Evolutionary conservation across 352 stramenopile genomes (phyloP), one percentile per base, ranked within the genome.

Genomic region (Pythium utonaiense): DNA sequence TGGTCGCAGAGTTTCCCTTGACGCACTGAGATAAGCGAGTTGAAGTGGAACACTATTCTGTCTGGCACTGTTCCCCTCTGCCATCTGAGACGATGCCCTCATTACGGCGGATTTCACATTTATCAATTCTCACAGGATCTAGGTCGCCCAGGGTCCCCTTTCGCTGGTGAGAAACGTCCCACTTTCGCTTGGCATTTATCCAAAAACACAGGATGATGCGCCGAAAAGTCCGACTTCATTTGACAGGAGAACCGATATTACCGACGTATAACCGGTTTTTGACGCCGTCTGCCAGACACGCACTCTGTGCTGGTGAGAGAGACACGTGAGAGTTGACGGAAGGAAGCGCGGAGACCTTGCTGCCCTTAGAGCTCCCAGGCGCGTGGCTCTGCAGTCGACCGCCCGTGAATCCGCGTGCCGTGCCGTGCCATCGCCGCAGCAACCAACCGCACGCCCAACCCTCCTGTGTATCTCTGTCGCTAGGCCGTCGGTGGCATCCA

Each of bases 1-100:
- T 83, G 24, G 62, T 85, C 44, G 58, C 45, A 6, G 70, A 83
- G 53, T 55, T 75, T 34, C 53, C 52, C 22, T 33, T 66, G 50
- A 25, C 21, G 31, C 30, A 21, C 31, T 33, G 49, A 52, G 21
- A 59, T 47, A 57, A 53, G 13, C 17, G 30, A 22, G 16, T 36
- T 41, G 22, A 42, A 49, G 33, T 56, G 42, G 31, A 13, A 33
- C 17, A 16, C 45, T 60, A 38, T 40, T 59, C 5, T 60, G 53
- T 63, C 57, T 1, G 2, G 19, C 14, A n/a, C 34, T 25, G 36
- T 56, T 52, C 33, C 10, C 3, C 3, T 0, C 12, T 5, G 6
- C 13, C 41, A 21, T 24, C 5, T 58, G 57, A 64, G 48, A 58
- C 48, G 57, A 58, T 64, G 22, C 33, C 25, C 22, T 22, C 13